A percentile compares a stretch with the other conserved stretches of the same genome.
These are phyloP conservation scores for Diplodia scrobiculata DNA, from an alignment of 2,329 filamentous ascomycete genomes.

Conservation along the genomic window DNA sequence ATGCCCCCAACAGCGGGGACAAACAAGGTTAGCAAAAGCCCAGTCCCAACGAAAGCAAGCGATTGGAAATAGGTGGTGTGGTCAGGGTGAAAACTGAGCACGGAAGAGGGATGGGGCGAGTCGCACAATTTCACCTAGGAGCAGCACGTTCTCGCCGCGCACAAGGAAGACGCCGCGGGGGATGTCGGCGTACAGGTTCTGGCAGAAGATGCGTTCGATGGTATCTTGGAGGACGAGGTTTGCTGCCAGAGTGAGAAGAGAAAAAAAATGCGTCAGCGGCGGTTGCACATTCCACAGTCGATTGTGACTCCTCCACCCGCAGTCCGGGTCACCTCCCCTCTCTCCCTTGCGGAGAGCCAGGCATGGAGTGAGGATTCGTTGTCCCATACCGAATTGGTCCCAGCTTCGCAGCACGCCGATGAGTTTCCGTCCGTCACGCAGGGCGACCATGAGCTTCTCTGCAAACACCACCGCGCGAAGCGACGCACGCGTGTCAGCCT, in stretches of 20 bases:
- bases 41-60: not conserved
- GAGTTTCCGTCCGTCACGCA: constrained; percentile 91
- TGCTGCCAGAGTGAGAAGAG: constrained; percentile 48
- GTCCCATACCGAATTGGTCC: constrained; percentile 85
- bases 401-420: constrained; percentile 91
- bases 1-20: not conserved
- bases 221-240: constrained; percentile 95
- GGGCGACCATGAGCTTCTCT: constrained; percentile 93
- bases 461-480: constrained; percentile 31
- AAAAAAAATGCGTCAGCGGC: not conserved
- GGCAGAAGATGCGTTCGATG: constrained; percentile 79
- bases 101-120: not conserved
- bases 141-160: constrained; percentile 92
- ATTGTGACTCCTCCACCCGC: not conserved
- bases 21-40: not conserved
- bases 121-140: constrained; percentile 81
- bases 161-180: constrained; percentile 86
- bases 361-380: not conserved
- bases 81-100: not conserved
- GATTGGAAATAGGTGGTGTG: not conserved
- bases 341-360: not conserved
- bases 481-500: not conserved
- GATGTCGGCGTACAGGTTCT: constrained; percentile 78
- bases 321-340: not conserved
- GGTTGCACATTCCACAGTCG: not conserved